A percentile compares a stretch with the other conserved stretches of the same genome.
phyloP scores from a whole-genome alignment of 169 alveolate species.

The Plasmodium billcollinsi region DNA sequence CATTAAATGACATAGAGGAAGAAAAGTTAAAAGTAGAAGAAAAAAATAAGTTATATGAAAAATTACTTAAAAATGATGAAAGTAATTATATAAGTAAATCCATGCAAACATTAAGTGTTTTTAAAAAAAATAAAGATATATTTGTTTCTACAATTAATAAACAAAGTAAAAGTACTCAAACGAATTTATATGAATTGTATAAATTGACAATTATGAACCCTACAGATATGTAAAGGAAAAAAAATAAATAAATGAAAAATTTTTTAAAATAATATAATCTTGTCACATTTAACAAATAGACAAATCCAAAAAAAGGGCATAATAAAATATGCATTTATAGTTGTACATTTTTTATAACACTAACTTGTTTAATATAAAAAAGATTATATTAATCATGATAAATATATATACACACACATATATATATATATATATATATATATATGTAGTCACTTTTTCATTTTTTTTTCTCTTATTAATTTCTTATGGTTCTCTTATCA shows the following conservation, averaged over 20 bases:
- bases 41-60: conserved; percentile 46
- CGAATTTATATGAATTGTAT: conserved; percentile 67
- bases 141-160: conserved; percentile 69
- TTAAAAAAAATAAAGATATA: conserved; percentile 65
- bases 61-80: conserved; percentile 65
- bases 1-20: conserved; percentile 46
- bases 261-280: too few species aligned
- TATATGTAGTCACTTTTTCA: background rate
- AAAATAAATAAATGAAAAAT: background rate
- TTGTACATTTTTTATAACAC: background rate
- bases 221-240: conserved; percentile 31
- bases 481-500: conserved; percentile 7
- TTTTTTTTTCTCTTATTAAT: background rate
- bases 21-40: conserved; percentile 25
- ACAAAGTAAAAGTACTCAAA: conserved; percentile 60
- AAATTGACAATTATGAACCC: conserved; percentile 41
- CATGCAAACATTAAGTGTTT: conserved; percentile 69
- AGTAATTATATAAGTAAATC: conserved; percentile 60
- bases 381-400: background rate
- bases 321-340: background rate
- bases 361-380: background rate
- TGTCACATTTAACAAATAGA: background rate
- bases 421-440: background rate
- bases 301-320: background rate
- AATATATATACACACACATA: background rate